Evolutionary conservation across 495 filamentous ascomycete species (phyloP).

Genomic region (Hypoxylon subgilvum): DNA sequence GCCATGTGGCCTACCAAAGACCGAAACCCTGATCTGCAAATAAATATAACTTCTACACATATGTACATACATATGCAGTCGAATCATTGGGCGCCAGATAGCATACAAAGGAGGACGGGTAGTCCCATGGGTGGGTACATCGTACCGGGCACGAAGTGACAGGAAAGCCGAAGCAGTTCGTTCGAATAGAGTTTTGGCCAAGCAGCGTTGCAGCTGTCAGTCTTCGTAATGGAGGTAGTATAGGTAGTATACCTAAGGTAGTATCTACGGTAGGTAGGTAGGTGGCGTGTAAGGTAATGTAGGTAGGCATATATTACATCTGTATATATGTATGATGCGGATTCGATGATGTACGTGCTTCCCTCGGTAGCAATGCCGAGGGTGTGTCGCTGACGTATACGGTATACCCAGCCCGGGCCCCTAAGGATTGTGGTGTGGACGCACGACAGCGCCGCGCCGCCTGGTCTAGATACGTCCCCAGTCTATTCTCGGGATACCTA

Average conservation of each 20-base stretch:
- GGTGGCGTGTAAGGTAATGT: neutral
- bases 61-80: constrained; percentile 9
- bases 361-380: constrained; percentile 34
- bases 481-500: constrained; percentile 21
- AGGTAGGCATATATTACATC: constrained; percentile 15
- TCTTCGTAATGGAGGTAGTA: too few species aligned
- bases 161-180: constrained; percentile 13
- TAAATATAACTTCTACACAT: constrained; percentile 30
- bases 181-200: constrained; percentile 40
- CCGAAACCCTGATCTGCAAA: constrained; percentile 37
- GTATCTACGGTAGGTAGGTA: too few species aligned
- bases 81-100: constrained; percentile 28
- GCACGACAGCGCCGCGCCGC: neutral
- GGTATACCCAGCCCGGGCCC: neutral
- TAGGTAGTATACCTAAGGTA: too few species aligned
- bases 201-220: constrained; percentile 18
- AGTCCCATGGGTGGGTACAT: constrained; percentile 27
- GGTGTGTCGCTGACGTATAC: constrained; percentile 23
- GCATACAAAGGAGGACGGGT: constrained; percentile 4
- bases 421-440: neutral
- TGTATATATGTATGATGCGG: constrained; percentile 22
- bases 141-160: constrained; percentile 16
- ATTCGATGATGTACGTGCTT: constrained; percentile 20
- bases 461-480: neutral
- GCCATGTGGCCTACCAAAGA: constrained; percentile 31